phyloP scores from a whole-genome alignment of 306 rosid genomes.

The Cyamopsis tetragonoloba region DNA sequence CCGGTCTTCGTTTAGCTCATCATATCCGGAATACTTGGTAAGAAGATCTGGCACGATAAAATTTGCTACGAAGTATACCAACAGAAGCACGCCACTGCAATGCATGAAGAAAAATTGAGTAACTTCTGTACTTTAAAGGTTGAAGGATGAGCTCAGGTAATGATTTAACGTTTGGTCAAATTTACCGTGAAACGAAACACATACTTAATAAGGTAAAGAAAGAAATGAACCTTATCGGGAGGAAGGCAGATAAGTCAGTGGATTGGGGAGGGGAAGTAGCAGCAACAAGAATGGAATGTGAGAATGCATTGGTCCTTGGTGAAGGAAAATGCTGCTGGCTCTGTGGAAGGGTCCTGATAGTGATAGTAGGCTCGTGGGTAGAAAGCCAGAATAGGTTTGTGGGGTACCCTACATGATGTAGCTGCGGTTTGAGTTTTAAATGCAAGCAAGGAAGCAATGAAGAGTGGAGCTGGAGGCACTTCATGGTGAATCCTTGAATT shows the following conservation, averaged over 20 bases:
- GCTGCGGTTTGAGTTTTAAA: conserved; percentile 25
- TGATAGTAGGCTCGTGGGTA: background rate
- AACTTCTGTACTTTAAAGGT: background rate
- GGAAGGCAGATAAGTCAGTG: conserved; percentile 36
- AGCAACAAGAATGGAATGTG: conserved; percentile 28
- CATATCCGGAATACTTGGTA: conserved; percentile 31
- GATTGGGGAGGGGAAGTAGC: conserved; percentile 31
- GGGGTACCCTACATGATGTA: background rate
- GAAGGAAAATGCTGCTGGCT: conserved; percentile 21
- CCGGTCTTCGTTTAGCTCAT: conserved; percentile 31
- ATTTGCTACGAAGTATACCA: conserved; percentile 39
- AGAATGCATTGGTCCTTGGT: conserved; percentile 38
- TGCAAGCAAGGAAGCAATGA: conserved; percentile 29
- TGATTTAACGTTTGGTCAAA: no score
- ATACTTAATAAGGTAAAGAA: background rate
- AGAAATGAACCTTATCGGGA: conserved; percentile 38
- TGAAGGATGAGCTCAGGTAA: background rate
- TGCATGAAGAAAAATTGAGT: background rate
- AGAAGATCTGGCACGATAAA: conserved; percentile 50
- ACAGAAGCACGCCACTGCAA: conserved; percentile 49
- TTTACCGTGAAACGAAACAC: background rate
- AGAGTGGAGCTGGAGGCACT: conserved; percentile 35
- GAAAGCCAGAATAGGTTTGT: conserved; percentile 25
- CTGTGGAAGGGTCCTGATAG: conserved; percentile 11
- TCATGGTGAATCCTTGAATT: conserved; percentile 34